Conservation (phyloP, 306 rosid genomes). For the Sindora glabra region DNA sequence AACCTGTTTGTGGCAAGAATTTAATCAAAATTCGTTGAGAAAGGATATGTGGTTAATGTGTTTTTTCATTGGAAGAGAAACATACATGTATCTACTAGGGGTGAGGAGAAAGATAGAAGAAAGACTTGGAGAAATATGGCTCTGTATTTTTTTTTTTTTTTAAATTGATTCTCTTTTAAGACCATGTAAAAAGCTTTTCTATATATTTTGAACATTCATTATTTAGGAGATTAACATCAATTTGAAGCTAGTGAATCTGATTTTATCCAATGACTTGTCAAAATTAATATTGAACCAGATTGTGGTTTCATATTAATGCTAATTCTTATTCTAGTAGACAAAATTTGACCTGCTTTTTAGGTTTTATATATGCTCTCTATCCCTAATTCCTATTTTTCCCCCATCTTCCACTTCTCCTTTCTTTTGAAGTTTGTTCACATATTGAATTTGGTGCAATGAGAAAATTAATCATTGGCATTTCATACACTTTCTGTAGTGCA, state of each 20-base stretch:
- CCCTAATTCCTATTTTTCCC: background rate
- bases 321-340: conserved; percentile 13
- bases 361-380: background rate
- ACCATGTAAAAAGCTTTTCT: too few species aligned
- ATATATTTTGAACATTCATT: background rate
- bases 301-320: background rate
- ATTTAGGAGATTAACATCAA: background rate
- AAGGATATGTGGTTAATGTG: background rate
- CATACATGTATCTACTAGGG: background rate
- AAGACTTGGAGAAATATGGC: background rate
- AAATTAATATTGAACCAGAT: background rate
- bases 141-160: too few species aligned
- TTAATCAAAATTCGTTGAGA: too few species aligned
- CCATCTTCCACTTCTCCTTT: background rate
- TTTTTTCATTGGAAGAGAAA: background rate
- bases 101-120: background rate
- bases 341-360: background rate
- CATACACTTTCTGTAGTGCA: conserved; percentile 49
- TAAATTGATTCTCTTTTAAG: too few species aligned
- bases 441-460: background rate
- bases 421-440: background rate
- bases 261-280: conserved; percentile 12
- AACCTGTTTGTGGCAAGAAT: background rate
- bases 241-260: conserved; percentile 10
- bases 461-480: conserved; percentile 22